Conservation (phyloP, 768 basidiomycete genomes). For the Leccinum rimulosum region DNA sequence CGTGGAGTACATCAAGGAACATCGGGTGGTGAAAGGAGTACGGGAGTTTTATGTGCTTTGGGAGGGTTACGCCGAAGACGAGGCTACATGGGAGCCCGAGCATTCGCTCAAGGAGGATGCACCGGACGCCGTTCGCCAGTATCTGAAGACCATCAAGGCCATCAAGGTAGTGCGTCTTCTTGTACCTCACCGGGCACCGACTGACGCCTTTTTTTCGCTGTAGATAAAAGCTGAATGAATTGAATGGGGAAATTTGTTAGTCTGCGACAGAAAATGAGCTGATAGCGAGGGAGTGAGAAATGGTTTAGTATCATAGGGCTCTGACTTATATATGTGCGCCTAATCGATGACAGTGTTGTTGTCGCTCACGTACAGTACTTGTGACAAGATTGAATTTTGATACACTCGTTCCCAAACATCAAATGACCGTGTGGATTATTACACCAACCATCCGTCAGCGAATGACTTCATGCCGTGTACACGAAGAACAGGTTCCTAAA, state of each 20-base stretch:
- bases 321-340: conserved; percentile 10
- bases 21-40: conserved; percentile 36
- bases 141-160: conserved; percentile 24
- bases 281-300: conserved; percentile 9
- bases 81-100: conserved; percentile 62
- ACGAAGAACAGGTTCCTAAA: conserved; percentile 57
- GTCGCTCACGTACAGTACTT: conserved; percentile 7
- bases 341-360: conserved; percentile 1
- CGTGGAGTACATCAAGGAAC: conserved; percentile 38
- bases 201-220: not conserved
- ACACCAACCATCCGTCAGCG: not conserved
- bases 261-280: not conserved
- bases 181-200: not conserved
- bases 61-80: conserved; percentile 49
- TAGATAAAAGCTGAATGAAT: conserved; percentile 9
- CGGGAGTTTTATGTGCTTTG: conserved; percentile 51
- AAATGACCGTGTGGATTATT: conserved; percentile 1
- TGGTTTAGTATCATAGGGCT: not conserved
- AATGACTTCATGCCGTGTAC: conserved; percentile 44
- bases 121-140: conserved; percentile 43
- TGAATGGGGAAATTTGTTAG: not conserved
- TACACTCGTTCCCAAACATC: conserved; percentile 5
- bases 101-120: conserved; percentile 46
- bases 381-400: conserved; percentile 9
- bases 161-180: conserved; percentile 8